Evolutionary conservation across 1,284 basidiomycete genomes (phyloP).

Genomic region (Cutaneotrichosporon sp.): DNA sequence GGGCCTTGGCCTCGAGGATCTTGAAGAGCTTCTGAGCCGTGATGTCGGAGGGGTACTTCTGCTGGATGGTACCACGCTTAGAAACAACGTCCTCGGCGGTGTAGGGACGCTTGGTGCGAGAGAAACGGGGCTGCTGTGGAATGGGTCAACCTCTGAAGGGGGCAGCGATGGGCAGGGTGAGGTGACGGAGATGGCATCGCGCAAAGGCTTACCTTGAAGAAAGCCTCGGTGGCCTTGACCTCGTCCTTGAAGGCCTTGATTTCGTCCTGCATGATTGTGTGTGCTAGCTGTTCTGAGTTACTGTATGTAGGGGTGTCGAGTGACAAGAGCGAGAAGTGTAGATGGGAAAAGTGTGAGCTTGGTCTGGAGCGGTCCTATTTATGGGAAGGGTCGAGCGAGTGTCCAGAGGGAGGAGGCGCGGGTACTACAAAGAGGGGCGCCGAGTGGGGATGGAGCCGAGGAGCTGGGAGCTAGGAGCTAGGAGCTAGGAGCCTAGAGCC

Average conservation of each 20-base stretch:
- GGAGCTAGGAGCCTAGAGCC: too few species aligned
- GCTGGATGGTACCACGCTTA: conserved; percentile 82
- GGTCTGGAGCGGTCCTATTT: neutral
- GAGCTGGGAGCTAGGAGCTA: too few species aligned
- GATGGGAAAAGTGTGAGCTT: neutral
- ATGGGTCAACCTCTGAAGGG: neutral
- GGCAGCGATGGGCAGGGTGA: neutral
- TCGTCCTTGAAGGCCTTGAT: conserved; percentile 65
- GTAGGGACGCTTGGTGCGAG: conserved; percentile 79
- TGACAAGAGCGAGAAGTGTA: neutral
- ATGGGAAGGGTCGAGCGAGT: neutral
- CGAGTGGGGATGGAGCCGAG: too few species aligned
- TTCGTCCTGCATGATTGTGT: conserved; percentile 18
- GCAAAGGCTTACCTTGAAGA: conserved; percentile 73
- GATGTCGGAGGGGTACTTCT: conserved; percentile 79
- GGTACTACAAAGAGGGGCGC: too few species aligned
- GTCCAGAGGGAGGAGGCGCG: neutral
- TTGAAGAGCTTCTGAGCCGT: conserved; percentile 83
- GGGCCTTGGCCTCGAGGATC: conserved; percentile 48
- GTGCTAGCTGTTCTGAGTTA: neutral
- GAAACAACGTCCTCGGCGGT: conserved; percentile 87
- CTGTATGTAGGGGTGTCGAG: neutral
- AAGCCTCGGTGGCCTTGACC: conserved; percentile 76
- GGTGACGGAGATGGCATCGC: neutral
- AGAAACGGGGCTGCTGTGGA: conserved; percentile 75